These are phyloP conservation scores for Cryptosporidium parvum DNA, from an alignment of 169 alveolate species.

Conservation along the genomic window DNA sequence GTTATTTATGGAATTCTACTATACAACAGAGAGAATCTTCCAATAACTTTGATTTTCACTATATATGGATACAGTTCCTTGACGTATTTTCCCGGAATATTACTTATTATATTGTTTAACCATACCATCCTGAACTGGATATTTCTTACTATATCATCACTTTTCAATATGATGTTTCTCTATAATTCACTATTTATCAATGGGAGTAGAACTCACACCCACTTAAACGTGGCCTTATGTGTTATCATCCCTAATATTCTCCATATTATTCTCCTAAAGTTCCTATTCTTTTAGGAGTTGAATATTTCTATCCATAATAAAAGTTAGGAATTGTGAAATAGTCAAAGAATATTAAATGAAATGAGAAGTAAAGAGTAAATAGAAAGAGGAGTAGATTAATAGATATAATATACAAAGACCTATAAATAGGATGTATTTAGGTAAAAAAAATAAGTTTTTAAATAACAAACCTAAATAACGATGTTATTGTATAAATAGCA, in stretches of 20 bases:
- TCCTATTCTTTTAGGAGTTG: background rate
- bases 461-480: background rate
- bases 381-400: too few relatives aligned
- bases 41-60: conserved; percentile 41
- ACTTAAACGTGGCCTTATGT: background rate
- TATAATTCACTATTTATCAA: conserved; percentile 46
- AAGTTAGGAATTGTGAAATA: too few relatives aligned
- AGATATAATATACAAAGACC: background rate
- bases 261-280: conserved; percentile 16
- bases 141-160: conserved; percentile 7
- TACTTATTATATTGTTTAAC: conserved; percentile 21
- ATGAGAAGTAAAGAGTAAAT: background rate
- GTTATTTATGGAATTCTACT: conserved; percentile 14
- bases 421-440: background rate
- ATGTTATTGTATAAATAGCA: background rate
- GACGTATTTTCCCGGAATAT: conserved; percentile 38
- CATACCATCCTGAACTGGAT: conserved; percentile 32
- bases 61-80: conserved; percentile 66
- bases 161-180: conserved; percentile 35
- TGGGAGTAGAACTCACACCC: conserved; percentile 32
- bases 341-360: background rate
- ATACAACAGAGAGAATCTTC: conserved; percentile 25
- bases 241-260: conserved; percentile 30
- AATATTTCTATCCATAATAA: too few relatives aligned
- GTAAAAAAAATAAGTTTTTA: background rate